Percentiles rank a stretch among this genome's conserved stretches.
phyloP scores from a whole-genome alignment of 495 filamentous ascomycete species.

The Amniculicola lignicola region DNA sequence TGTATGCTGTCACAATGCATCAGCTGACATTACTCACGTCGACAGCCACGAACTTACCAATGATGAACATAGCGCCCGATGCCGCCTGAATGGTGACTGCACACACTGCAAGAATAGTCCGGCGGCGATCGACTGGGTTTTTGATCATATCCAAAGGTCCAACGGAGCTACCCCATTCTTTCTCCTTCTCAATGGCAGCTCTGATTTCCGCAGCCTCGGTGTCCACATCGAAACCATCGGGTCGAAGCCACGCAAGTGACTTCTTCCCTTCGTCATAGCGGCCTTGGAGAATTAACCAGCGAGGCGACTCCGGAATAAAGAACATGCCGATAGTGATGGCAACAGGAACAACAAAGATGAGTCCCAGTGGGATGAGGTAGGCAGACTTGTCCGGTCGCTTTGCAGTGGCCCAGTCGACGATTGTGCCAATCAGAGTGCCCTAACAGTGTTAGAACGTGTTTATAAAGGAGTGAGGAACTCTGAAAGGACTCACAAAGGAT shows the following conservation, averaged over 20 bases:
- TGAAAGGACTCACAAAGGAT: conserved; percentile 19
- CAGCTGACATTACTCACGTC: background rate
- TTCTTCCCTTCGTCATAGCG: conserved; percentile 50
- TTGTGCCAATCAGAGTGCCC: conserved; percentile 57
- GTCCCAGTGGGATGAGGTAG: conserved; percentile 59
- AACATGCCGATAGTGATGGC: conserved; percentile 51
- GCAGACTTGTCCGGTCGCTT: conserved; percentile 48
- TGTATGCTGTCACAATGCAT: conserved; percentile 45
- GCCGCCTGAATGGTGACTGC: conserved; percentile 57
- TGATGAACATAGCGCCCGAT: conserved; percentile 61
- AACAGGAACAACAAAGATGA: conserved; percentile 57
- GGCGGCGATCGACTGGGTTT: conserved; percentile 53
- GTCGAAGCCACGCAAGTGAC: conserved; percentile 50
- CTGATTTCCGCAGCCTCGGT: conserved; percentile 53
- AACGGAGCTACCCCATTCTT: conserved; percentile 43
- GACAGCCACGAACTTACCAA: conserved; percentile 30
- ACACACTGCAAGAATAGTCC: conserved; percentile 51
- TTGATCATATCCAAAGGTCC: conserved; percentile 53
- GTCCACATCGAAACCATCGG: conserved; percentile 45
- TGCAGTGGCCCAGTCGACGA: conserved; percentile 60
- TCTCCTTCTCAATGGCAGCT: conserved; percentile 52
- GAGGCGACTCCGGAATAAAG: conserved; percentile 63
- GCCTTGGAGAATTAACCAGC: conserved; percentile 58
- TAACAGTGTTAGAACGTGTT: background rate
- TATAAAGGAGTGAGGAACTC: background rate